Evolutionary conservation across 148 eudicot species (phyloP).

Genomic region (Rhododendron kiyosumense): DNA sequence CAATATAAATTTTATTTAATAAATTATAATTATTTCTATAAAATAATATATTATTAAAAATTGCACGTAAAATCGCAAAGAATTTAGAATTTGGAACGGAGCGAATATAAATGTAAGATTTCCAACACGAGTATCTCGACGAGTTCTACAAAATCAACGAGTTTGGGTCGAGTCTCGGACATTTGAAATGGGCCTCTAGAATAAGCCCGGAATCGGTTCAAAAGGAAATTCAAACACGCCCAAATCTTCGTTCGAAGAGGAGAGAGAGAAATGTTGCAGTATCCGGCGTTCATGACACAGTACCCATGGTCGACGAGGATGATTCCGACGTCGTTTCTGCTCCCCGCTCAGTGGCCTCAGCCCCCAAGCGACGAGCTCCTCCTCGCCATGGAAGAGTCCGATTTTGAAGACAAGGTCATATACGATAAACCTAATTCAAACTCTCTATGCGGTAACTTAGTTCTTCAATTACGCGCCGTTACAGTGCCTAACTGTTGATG

Average conservation of each 20-base stretch:
- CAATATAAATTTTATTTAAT: no score
- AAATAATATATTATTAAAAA: no score
- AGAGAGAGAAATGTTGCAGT: constrained; percentile 39
- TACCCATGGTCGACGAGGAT: constrained; percentile 60
- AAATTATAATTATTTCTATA: no score
- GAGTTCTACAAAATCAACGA: no score
- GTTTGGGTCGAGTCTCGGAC: no score
- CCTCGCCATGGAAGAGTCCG: constrained; percentile 75
- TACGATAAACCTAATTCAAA: neutral
- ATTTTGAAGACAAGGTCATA: constrained; percentile 63
- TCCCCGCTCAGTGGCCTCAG: constrained; percentile 53
- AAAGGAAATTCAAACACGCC: neutral
- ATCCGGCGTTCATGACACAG: constrained; percentile 65
- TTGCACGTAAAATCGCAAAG: no score
- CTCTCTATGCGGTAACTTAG: neutral
- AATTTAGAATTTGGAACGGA: no score
- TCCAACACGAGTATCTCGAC: no score
- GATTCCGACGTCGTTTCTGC: constrained; percentile 63
- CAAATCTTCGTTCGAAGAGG: neutral
- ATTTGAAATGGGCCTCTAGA: no score
- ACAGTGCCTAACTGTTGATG: neutral
- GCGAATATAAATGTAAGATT: no score
- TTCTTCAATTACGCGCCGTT: neutral
- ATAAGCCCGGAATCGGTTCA: no score
- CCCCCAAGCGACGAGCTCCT: constrained; percentile 67